Evolutionary conservation across 2,329 filamentous ascomycete genomes (phyloP).

Genomic region (Ascochyta fabae): DNA sequence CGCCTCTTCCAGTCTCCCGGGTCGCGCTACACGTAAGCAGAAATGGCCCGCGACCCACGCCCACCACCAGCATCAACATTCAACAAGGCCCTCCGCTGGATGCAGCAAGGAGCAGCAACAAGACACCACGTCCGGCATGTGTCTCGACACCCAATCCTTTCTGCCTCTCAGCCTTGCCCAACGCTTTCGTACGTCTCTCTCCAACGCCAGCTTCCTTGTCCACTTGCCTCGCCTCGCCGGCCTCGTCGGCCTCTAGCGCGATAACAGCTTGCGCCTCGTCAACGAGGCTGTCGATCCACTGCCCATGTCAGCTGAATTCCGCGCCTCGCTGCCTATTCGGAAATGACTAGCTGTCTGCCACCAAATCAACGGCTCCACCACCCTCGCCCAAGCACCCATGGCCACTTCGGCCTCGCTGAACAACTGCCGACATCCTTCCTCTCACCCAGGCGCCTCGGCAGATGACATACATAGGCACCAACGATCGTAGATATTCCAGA

Average conservation of each 20-base stretch:
- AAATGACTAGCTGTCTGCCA: conserved; percentile 4
- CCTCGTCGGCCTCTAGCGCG: conserved; percentile 17
- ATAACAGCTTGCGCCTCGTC: conserved; percentile 14
- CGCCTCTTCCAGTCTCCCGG: conserved; percentile 17
- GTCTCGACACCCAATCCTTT: neutral
- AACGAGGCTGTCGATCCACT: conserved; percentile 24
- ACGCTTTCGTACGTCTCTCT: conserved; percentile 11
- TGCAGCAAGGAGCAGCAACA: neutral
- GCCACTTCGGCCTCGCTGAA: conserved; percentile 6
- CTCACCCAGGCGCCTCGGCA: neutral
- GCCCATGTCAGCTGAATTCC: conserved; percentile 28
- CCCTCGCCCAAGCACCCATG: conserved; percentile 1
- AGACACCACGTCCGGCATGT: neutral
- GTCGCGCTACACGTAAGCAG: conserved; percentile 25
- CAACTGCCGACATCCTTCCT: conserved; percentile 2
- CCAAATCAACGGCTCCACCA: neutral
- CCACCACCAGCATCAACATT: neutral
- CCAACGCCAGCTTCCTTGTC: conserved; percentile 1
- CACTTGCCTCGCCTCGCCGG: conserved; percentile 6
- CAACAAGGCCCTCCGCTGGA: conserved; percentile 1
- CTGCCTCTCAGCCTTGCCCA: conserved; percentile 1
- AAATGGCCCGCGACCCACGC: conserved; percentile 10
- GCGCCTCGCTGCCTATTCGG: conserved; percentile 18
- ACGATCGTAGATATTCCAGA: neutral
- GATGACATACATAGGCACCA: neutral